Conservation (phyloP, 2,329 filamentous ascomycete species). For the Fusarium albosuccineum region DNA sequence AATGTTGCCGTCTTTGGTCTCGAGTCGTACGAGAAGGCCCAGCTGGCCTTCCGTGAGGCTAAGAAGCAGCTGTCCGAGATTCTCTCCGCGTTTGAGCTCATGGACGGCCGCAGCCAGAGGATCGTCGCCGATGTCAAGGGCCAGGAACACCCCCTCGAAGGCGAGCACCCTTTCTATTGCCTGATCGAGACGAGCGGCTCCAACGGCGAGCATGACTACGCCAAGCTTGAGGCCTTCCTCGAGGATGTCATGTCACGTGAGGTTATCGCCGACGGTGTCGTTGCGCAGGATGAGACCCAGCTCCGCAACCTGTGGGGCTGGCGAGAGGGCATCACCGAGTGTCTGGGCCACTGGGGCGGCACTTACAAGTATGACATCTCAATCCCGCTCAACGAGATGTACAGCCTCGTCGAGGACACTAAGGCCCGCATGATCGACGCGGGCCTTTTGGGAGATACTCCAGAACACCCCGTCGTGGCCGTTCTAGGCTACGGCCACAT, state of each 20-base stretch:
- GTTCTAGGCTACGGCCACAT: constrained; percentile 99
- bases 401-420: constrained; percentile 88
- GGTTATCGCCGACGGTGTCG: constrained; percentile 88
- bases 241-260: constrained; percentile 92
- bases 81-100: constrained; percentile 96
- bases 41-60: constrained; percentile 86
- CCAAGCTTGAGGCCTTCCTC: constrained; percentile 90
- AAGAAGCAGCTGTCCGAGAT: constrained; percentile 95
- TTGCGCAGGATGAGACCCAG: constrained; percentile 95
- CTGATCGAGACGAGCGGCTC: constrained; percentile 96
- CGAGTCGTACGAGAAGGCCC: constrained; percentile 89
- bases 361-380: constrained; percentile 99
- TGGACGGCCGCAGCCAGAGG: constrained; percentile 87
- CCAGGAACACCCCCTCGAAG: constrained; percentile 84
- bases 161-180: constrained; percentile 93
- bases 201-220: constrained; percentile 91
- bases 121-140: constrained; percentile 81
- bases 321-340: constrained; percentile 93
- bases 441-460: constrained; percentile 82
- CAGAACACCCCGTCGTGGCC: constrained; percentile 82
- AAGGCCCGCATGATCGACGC: constrained; percentile 77
- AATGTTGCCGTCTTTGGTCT: constrained; percentile 97
- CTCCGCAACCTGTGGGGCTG: constrained; percentile 87
- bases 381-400: constrained; percentile 89
- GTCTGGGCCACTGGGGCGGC: constrained; percentile 88